phyloP scores from a whole-genome alignment of 345 rosid species.

The Litchi chinensis region DNA sequence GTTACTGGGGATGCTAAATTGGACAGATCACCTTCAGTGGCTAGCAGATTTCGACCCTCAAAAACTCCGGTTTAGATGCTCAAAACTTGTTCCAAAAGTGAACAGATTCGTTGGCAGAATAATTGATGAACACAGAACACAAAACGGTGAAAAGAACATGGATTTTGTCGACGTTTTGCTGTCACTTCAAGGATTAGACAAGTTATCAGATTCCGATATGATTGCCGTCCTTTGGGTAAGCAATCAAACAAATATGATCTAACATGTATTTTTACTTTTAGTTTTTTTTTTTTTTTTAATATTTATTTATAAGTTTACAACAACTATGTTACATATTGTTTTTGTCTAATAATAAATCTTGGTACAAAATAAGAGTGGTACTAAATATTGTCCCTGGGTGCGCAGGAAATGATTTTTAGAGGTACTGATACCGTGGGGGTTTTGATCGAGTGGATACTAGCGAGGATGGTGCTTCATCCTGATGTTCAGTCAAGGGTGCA shows the following conservation, averaged over 20 bases:
- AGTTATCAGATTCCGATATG: constrained; percentile 59
- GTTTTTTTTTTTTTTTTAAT: neutral
- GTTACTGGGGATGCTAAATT: constrained; percentile 58
- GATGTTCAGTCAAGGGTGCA: constrained; percentile 71
- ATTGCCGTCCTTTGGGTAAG: constrained; percentile 85
- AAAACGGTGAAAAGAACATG: constrained; percentile 28
- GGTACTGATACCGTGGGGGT: constrained; percentile 92
- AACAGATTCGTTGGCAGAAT: constrained; percentile 63
- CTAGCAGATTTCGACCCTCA: constrained; percentile 65
- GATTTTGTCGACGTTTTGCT: constrained; percentile 78
- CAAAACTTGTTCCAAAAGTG: constrained; percentile 63
- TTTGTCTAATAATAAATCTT: neutral
- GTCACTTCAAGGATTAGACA: constrained; percentile 59
- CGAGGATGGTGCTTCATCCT: constrained; percentile 72
- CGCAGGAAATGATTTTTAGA: constrained; percentile 88
- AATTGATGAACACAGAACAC: constrained; percentile 48
- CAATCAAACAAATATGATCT: neutral
- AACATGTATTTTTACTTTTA: neutral
- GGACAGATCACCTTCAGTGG: constrained; percentile 80
- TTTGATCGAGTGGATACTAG: constrained; percentile 85
- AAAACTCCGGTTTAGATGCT: constrained; percentile 66
- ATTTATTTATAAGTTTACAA: too few relatives aligned
- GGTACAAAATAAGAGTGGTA: constrained; percentile 14
- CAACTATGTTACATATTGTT: too few relatives aligned
- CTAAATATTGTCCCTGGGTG: constrained; percentile 13